These are phyloP conservation scores for Auricularia cornea DNA, from an alignment of 768 basidiomycete genomes.

Conservation along the genomic window DNA sequence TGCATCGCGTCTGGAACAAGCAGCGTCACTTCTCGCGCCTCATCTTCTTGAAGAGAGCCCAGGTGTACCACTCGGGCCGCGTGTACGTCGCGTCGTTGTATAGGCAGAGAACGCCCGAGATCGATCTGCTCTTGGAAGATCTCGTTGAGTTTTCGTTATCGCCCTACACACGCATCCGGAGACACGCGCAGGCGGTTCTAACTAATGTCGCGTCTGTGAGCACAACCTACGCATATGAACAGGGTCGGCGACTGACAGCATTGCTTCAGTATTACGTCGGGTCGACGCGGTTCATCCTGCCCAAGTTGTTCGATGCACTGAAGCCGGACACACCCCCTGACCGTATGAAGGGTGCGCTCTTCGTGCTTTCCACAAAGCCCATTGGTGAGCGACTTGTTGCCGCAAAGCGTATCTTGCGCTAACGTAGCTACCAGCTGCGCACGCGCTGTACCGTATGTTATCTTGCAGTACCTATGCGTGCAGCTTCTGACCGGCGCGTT, in stretches of 20 bases:
- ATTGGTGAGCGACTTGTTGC: neutral
- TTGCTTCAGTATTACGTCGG: constrained; percentile 53
- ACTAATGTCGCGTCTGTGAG: constrained; percentile 58
- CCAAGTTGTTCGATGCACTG: constrained; percentile 12
- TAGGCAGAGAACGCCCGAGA: constrained; percentile 63
- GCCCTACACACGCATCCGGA: constrained; percentile 69
- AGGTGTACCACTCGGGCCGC: constrained; percentile 67
- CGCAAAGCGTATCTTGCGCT: too few relatives aligned
- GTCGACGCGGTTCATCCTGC: constrained; percentile 55
- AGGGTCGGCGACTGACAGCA: neutral
- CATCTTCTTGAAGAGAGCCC: constrained; percentile 68
- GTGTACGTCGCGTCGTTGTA: constrained; percentile 71
- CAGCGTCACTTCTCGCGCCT: constrained; percentile 72
- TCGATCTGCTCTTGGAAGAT: constrained; percentile 59
- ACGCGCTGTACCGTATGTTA: neutral
- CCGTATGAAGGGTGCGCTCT: constrained; percentile 29
- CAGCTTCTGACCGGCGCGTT: constrained; percentile 9
- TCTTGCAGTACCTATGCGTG: neutral
- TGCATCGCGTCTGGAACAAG: constrained; percentile 56
- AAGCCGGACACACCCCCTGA: constrained; percentile 19
- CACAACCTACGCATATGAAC: neutral
- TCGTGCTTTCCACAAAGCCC: constrained; percentile 56
- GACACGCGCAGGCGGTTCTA: constrained; percentile 61
- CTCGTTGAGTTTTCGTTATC: constrained; percentile 70
- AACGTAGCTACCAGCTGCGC: neutral